Conservation (phyloP, 2,329 filamentous ascomycete species). For the Macroventuria anomochaeta region DNA sequence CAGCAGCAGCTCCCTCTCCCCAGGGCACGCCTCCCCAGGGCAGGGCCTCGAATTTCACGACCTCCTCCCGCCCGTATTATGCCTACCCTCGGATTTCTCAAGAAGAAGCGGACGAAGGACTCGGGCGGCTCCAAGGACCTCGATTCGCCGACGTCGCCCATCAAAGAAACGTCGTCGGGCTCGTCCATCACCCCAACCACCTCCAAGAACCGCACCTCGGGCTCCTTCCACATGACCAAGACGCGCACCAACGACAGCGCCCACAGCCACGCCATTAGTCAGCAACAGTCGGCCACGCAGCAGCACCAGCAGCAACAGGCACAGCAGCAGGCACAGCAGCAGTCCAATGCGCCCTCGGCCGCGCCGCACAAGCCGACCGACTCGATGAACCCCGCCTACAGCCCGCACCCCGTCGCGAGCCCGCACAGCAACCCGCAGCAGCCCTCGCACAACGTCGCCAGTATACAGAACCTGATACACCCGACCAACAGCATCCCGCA, state of each 20-base stretch:
- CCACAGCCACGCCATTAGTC: slow-evolving; percentile 19
- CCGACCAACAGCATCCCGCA: slow-evolving; percentile 51
- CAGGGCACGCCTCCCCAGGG: slow-evolving; percentile 28
- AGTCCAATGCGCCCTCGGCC: slow-evolving; percentile 20
- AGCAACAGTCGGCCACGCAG: slow-evolving; percentile 2
- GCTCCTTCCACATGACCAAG: slow-evolving; percentile 39
- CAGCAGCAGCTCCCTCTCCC: not conserved
- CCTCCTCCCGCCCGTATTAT: slow-evolving; percentile 58
- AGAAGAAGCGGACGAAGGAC: slow-evolving; percentile 99
- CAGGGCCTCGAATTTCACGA: slow-evolving; percentile 30
- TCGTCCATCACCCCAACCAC: slow-evolving; percentile 44
- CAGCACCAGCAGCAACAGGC: not conserved
- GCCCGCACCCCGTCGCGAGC: slow-evolving; percentile 39
- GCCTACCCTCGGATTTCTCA: slow-evolving; percentile 95
- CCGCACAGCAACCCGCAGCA: slow-evolving; percentile 41
- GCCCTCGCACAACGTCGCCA: slow-evolving; percentile 72
- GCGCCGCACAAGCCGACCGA: slow-evolving; percentile 46
- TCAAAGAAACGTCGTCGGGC: slow-evolving; percentile 64
- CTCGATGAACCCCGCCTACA: slow-evolving; percentile 51
- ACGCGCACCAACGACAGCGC: slow-evolving; percentile 40
- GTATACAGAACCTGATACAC: slow-evolving; percentile 85
- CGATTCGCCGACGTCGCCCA: slow-evolving; percentile 71
- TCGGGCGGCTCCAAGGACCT: slow-evolving; percentile 65
- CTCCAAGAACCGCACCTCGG: slow-evolving; percentile 42
- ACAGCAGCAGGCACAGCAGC: slow-evolving; percentile 7